A percentile compares a stretch with the other conserved stretches of the same genome.
phyloP scores from a whole-genome alignment of 768 basidiomycete species.

The Pulveroboletus sp. region DNA sequence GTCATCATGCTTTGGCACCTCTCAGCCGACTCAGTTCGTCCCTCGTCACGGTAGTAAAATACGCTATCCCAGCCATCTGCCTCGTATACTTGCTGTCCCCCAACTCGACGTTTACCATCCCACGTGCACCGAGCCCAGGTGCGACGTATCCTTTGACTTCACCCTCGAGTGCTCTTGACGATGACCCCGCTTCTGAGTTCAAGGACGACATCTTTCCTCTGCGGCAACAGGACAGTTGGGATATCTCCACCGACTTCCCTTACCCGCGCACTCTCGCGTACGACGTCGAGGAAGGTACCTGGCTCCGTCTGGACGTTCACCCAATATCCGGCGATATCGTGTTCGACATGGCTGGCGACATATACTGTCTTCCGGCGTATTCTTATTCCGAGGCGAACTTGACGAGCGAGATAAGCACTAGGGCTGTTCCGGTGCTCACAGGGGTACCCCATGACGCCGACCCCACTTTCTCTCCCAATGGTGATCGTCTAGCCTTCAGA shows the following conservation, averaged over 20 bases:
- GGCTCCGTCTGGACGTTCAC: slow-evolving; percentile 70
- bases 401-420: slow-evolving; percentile 22
- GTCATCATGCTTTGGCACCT: neutral
- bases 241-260: slow-evolving; percentile 73
- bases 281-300: slow-evolving; percentile 70
- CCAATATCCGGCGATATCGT: slow-evolving; percentile 66
- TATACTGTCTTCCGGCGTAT: slow-evolving; percentile 60
- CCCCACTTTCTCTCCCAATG: slow-evolving; percentile 67
- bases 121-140: neutral
- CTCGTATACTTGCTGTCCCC: slow-evolving; percentile 18
- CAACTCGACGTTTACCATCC: neutral
- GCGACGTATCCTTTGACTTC: slow-evolving; percentile 4
- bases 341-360: slow-evolving; percentile 71
- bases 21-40: neutral
- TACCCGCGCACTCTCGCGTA: slow-evolving; percentile 62
- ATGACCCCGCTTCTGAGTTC: slow-evolving; percentile 40
- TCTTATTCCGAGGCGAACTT: slow-evolving; percentile 32
- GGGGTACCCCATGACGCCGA: slow-evolving; percentile 70
- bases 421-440: slow-evolving; percentile 54
- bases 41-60: slow-evolving; percentile 15
- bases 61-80: slow-evolving; percentile 15
- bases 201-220: slow-evolving; percentile 59
- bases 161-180: slow-evolving; percentile 7
- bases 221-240: slow-evolving; percentile 53
- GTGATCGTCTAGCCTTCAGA: slow-evolving; percentile 59